phyloP scores from a whole-genome alignment of 495 filamentous ascomycete species.

The Penicillium psychrofluorescens region DNA sequence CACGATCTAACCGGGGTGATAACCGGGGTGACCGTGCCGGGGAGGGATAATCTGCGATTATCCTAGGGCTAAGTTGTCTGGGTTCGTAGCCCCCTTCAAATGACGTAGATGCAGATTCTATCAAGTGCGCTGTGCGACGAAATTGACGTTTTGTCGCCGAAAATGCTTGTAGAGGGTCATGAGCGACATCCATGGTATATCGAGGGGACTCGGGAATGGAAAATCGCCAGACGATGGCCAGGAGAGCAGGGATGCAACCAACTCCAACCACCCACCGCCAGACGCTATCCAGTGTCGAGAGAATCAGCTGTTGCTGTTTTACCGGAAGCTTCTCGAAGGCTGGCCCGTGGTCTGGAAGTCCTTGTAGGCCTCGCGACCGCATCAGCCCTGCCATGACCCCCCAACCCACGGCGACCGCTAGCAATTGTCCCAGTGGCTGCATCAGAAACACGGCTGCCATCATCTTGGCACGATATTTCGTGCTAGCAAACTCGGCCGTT shows the following conservation, averaged over 20 bases:
- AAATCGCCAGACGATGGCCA: constrained; percentile 45
- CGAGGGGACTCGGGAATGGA: constrained; percentile 49
- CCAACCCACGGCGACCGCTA: constrained; percentile 31
- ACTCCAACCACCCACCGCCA: constrained; percentile 49
- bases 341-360: background rate
- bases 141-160: constrained; percentile 6
- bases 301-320: constrained; percentile 7
- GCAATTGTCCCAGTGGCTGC: constrained; percentile 48
- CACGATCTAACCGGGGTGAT: too few relatives aligned
- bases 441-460: constrained; percentile 51
- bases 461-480: constrained; percentile 44
- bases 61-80: too few relatives aligned
- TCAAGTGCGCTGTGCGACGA: constrained; percentile 5
- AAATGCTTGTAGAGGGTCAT: constrained; percentile 23
- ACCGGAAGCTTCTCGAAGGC: background rate
- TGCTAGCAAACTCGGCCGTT: constrained; percentile 48
- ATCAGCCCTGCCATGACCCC: constrained; percentile 3
- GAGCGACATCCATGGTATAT: constrained; percentile 37
- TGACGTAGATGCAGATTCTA: background rate
- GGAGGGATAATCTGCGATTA: too few relatives aligned
- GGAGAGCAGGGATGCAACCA: constrained; percentile 44
- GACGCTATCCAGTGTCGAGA: constrained; percentile 16
- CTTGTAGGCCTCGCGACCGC: background rate
- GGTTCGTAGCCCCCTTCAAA: too few relatives aligned
- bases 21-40: too few relatives aligned